Base-by-base conservation (phyloP, 805 yeast genomes). In the Candida khao-thaluensis region DNA sequence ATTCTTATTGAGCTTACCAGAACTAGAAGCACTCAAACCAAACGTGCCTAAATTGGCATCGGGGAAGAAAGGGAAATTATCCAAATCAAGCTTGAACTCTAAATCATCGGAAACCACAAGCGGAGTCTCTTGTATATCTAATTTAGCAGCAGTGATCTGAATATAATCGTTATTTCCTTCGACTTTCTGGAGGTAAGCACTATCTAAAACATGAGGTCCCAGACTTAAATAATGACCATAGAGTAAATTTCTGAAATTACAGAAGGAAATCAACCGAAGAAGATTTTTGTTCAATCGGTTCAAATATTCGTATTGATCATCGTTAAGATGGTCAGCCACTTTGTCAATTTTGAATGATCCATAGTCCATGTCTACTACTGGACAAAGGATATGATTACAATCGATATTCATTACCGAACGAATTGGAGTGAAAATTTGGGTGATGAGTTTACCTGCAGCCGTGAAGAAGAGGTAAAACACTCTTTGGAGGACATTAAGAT, bases 351-450 rank as follows among this genome's bases (percentile, higher is more conserved):
- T 41, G 35, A 52, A 60, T 4, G 53, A 41, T 11, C 37, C 30
- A 29, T 45, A 48, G 35, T 56, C 48, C 45, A 62, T 57, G 14
- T 66, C 69, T 9, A 52, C 54, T 33, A 51, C 49, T 9, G 71
- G 62, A 27, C 51, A 51, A n/a, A 64, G 42, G 3, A 66, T 50
- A 41, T 63, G 47, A 27, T 62, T 50, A 11, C 69, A 52, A 35
- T 69, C 74, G 14, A 62, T 57, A 15, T 62, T 38, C 49, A 64
- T 44, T 3, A 67, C 45, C 5, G 65, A 54, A 43, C 69, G 52
- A 5, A 68, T 53, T 4, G 69, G 65, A 0, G 71, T 49, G 15
- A 62, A 50, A 1, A 62, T 54, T 32, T 67, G 63, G 17, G 48
- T 41, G 21, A 69, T 44, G 6, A 64, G 47, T 40, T 57, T 64